phyloP scores from a whole-genome alignment of 495 filamentous ascomycete species.

The Hypoxylon lienhwacheense region DNA sequence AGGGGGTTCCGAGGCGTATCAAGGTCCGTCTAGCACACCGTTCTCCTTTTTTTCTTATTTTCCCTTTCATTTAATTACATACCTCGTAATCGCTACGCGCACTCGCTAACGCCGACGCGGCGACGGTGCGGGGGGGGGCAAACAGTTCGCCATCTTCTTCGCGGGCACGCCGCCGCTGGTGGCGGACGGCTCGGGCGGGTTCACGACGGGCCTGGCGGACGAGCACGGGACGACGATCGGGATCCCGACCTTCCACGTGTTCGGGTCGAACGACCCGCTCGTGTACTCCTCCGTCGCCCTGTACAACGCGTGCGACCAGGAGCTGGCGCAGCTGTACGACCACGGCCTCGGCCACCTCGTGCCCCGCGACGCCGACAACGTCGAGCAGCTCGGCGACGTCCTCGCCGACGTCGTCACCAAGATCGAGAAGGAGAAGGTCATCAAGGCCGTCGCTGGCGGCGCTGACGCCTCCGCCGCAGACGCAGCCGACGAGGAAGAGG shows the following conservation, averaged over 20 bases:
- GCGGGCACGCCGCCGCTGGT: conserved; percentile 57
- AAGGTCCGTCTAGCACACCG: conserved; percentile 36
- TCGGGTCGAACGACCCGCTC: conserved; percentile 60
- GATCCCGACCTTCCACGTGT: conserved; percentile 59
- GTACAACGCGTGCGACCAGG: conserved; percentile 58
- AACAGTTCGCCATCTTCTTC: conserved; percentile 57
- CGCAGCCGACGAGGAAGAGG: not conserved
- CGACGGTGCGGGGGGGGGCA: too few relatives aligned
- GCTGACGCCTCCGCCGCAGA: not conserved
- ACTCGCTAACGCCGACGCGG: not conserved
- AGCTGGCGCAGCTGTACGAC: conserved; percentile 55
- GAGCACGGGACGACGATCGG: conserved; percentile 50
- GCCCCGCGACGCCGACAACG: conserved; percentile 52
- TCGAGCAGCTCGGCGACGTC: conserved; percentile 45
- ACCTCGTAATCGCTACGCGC: not conserved
- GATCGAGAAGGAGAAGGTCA: conserved; percentile 14
- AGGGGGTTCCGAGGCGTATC: conserved; percentile 48
- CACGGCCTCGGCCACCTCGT: conserved; percentile 60
- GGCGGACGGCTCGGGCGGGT: conserved; percentile 40
- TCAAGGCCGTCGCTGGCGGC: not conserved
- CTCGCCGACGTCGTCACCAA: conserved; percentile 33
- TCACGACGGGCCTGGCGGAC: conserved; percentile 47
- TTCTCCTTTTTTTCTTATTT: not conserved
- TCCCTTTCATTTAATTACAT: not conserved
- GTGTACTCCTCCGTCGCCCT: conserved; percentile 54